Percentiles rank a stretch among this genome's conserved stretches.
Evolutionary conservation across 2,329 filamentous ascomycete species (phyloP).

Genomic region (Westerdykella ornata): DNA sequence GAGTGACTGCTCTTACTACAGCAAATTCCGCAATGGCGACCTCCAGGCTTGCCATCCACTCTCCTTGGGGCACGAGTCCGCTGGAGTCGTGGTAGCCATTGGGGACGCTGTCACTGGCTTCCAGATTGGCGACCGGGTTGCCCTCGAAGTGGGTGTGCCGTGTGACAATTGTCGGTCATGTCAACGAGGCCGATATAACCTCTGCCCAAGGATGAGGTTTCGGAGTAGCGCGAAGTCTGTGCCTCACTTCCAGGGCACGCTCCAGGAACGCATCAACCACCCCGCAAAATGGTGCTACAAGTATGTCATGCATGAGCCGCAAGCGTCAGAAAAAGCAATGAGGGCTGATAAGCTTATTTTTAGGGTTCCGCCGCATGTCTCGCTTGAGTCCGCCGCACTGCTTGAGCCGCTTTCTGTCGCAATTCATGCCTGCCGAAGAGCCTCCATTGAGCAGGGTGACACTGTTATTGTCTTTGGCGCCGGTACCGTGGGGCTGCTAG

Average conservation of each 20-base stretch:
- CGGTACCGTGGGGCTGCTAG: constrained; percentile 52
- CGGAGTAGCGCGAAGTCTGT: constrained; percentile 40
- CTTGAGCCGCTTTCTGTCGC: constrained; percentile 67
- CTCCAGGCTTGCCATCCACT: constrained; percentile 60
- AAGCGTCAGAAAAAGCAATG: constrained; percentile 8
- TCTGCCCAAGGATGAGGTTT: constrained; percentile 40
- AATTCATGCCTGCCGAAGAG: constrained; percentile 77
- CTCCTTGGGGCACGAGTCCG: constrained; percentile 47
- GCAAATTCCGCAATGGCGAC: constrained; percentile 65
- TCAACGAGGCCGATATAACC: constrained; percentile 39
- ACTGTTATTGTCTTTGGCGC: constrained; percentile 79
- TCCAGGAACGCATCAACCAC: constrained; percentile 41
- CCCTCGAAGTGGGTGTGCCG: constrained; percentile 38
- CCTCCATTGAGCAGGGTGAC: constrained; percentile 63
- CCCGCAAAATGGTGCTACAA: constrained; percentile 42
- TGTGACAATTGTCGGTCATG: constrained; percentile 40
- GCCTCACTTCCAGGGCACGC: constrained; percentile 40
- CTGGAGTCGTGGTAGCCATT: constrained; percentile 36
- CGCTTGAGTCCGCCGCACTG: constrained; percentile 35
- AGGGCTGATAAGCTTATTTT: constrained; percentile 24
- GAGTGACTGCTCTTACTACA: constrained; percentile 65
- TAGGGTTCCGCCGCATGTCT: constrained; percentile 37
- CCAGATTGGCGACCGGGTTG: constrained; percentile 38
- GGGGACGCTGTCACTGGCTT: constrained; percentile 35
- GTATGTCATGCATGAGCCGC: constrained; percentile 34